A percentile compares a stretch with the other conserved stretches of the same genome.
Evolutionary conservation across 257 asterid species (phyloP).

Genomic region (Galeopsis tetrahit): DNA sequence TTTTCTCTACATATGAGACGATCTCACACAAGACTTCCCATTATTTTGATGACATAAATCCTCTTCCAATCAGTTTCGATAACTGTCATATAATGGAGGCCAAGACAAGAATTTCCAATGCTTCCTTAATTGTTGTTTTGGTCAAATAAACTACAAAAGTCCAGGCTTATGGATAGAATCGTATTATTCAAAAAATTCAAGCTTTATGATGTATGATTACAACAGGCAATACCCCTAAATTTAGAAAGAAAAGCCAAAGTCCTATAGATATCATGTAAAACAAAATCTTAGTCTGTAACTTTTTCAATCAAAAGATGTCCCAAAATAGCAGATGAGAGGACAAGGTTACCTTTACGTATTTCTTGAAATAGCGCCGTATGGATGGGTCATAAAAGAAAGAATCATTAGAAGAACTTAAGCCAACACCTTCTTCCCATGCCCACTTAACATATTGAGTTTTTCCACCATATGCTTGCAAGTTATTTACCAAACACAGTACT

Average conservation of each 20-base stretch:
- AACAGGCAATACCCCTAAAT: conserved; percentile 30
- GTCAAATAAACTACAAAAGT: conserved; percentile 2
- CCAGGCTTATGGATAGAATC: conserved; percentile 20
- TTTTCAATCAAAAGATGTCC: conserved; percentile 12
- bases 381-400: conserved; percentile 98
- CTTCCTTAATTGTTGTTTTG: conserved; percentile 2
- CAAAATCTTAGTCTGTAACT: conserved; percentile 14
- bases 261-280: conserved; percentile 18
- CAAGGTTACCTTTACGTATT: conserved; percentile 74
- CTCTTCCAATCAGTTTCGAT: not conserved
- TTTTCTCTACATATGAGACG: not conserved
- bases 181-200: conserved; percentile 31
- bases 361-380: conserved; percentile 84
- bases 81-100: not conserved
- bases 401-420: conserved; percentile 91
- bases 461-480: conserved; percentile 97
- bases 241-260: conserved; percentile 30
- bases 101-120: not conserved
- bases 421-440: conserved; percentile 99
- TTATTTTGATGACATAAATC: not conserved
- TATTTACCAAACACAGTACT: conserved; percentile 79
- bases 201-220: conserved; percentile 29
- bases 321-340: conserved; percentile 21
- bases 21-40: not conserved
- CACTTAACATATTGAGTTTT: conserved; percentile 95